Base-by-base conservation (phyloP, 345 rosid species). In the Populus nigra region DNA sequence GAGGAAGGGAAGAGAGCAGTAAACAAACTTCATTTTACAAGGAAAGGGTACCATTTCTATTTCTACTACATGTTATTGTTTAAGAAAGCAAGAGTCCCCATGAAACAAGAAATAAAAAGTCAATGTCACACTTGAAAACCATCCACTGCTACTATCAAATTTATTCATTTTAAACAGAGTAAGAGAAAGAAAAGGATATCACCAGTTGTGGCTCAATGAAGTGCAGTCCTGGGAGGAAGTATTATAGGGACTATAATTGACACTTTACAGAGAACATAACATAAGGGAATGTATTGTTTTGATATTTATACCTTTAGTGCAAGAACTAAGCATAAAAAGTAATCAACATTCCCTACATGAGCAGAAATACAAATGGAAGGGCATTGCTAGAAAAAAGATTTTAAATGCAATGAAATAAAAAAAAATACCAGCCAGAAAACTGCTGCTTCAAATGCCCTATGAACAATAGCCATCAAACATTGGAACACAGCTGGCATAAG, bases 381-480 rank as follows among this genome's bases (percentile, higher is more conserved):
- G 72, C 41, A 71, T 53, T 9, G 47, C 72, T 61, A 59, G 5
- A n/a, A 13, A 33, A 59, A 59, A 59, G 65, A 25, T 12, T 59
- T 59, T n/a, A 59, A 59, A n/a, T 59, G 29, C 3, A 59, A 59
- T 73, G 59, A 41, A 16, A 41, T 67, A 27, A 27, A 45, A 68
- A 80, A 33, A 72, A 80, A 33, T 65, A 94, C 98, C 95, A 94
- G 92, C 99, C 99, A 96, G 49, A 81, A 74, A 67, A 94, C 88
- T 71, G 95, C 97, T 80, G 98, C 87, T 84, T 92, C 99, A 86
- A 92, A 96, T 77, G 99, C 90, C 83, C 90, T 84, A 83, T 91
- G 97, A 73, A 96, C 99, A 84, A 94, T 86, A 71, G 98, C 98
- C 18, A 87, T 89, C 87, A 94, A 86, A 86, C 98, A 94, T 80